These are phyloP conservation scores for Echinosophora koreensis DNA, from an alignment of 306 rosid genomes.

Conservation along the genomic window DNA sequence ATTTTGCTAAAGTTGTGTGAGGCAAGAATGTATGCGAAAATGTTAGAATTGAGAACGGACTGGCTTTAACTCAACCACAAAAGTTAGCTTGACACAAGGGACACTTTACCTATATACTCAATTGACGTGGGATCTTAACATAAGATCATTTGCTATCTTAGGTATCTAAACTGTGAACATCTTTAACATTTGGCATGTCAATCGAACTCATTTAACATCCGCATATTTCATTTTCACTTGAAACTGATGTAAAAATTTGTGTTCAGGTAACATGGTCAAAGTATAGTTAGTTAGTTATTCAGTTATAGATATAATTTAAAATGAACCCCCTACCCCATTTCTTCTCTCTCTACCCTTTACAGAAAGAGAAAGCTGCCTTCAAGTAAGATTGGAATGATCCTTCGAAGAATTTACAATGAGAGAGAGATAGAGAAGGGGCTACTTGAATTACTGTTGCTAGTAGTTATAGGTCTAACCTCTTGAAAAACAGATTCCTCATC, in stretches of 20 bases:
- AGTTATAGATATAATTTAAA: neutral
- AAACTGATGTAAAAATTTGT: neutral
- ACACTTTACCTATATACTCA: no score
- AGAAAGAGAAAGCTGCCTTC: conserved; percentile 35
- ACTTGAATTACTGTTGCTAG: conserved; percentile 8
- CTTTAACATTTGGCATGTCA: neutral
- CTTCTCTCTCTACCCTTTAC: neutral
- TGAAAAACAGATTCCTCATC: conserved; percentile 18
- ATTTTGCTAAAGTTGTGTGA: neutral
- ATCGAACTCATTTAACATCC: conserved; percentile 14
- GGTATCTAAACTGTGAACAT: neutral
- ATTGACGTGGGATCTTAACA: no score
- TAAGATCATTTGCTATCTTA: neutral
- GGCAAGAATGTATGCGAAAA: neutral
- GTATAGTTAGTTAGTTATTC: neutral
- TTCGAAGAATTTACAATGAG: neutral
- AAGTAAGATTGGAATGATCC: neutral
- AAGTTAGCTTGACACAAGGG: no score
- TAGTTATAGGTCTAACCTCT: conserved; percentile 31
- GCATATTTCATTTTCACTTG: neutral
- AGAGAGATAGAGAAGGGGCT: neutral
- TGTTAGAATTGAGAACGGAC: neutral
- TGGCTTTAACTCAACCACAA: no score
- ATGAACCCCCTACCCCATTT: conserved; percentile 15
- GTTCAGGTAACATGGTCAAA: neutral